Evolutionary conservation across 2,329 filamentous ascomycete genomes (phyloP).

Genomic region (Phoma sp.): DNA sequence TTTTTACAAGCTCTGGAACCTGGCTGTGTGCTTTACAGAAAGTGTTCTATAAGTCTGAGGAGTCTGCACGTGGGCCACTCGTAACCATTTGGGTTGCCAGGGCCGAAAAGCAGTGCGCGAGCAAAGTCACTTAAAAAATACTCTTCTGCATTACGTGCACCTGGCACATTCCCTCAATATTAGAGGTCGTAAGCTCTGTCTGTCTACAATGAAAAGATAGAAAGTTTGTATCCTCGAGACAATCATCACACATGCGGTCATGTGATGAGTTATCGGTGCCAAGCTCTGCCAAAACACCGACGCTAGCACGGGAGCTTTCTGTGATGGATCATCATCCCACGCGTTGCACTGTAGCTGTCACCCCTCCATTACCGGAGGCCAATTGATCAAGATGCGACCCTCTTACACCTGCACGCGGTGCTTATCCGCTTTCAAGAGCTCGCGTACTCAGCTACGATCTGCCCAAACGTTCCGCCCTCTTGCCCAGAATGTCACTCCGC

Average conservation of each 20-base stretch:
- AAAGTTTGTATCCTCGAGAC: not conserved
- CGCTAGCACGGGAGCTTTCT: slow-evolving; percentile 16
- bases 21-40: too few relatives aligned
- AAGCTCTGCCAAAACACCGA: slow-evolving; percentile 1
- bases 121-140: not conserved
- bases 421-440: slow-evolving; percentile 41
- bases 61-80: not conserved
- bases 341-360: slow-evolving; percentile 3
- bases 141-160: not conserved
- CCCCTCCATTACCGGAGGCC: slow-evolving; percentile 10
- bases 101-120: not conserved
- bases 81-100: not conserved
- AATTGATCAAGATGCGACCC: slow-evolving; percentile 43
- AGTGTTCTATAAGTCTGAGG: not conserved
- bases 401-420: slow-evolving; percentile 52
- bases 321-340: slow-evolving; percentile 13
- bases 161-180: not conserved
- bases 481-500: slow-evolving; percentile 30
- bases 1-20: not conserved
- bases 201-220: not conserved
- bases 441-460: slow-evolving; percentile 36
- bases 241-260: not conserved
- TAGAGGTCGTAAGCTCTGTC: not conserved
- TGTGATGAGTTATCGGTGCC: slow-evolving; percentile 5
- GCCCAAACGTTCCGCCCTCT: slow-evolving; percentile 31